Percentiles rank a stretch among this genome's conserved stretches.
Evolutionary conservation across 2,329 filamentous ascomycete species (phyloP).

Genomic region (Sphaerostilbella broomeana): DNA sequence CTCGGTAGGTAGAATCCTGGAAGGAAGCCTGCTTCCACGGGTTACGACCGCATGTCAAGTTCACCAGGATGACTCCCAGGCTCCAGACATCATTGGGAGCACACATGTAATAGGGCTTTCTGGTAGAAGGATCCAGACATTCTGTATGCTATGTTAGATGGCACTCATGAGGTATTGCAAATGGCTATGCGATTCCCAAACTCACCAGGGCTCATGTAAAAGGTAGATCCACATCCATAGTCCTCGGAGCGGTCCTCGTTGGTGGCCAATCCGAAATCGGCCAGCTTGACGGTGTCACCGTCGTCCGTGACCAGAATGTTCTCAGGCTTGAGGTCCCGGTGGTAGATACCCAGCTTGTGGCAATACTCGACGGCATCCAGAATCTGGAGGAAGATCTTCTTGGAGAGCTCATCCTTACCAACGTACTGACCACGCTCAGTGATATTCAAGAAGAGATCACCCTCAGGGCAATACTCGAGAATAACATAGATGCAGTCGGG

Average conservation of each 20-base stretch:
- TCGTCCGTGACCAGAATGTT: slow-evolving; percentile 90
- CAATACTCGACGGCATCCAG: slow-evolving; percentile 94
- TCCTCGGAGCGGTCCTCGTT: slow-evolving; percentile 78
- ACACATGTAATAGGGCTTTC: slow-evolving; percentile 77
- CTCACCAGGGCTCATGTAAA: slow-evolving; percentile 99
- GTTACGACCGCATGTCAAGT: slow-evolving; percentile 95
- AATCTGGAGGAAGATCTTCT: slow-evolving; percentile 86
- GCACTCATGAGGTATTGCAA: no score
- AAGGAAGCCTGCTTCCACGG: slow-evolving; percentile 95
- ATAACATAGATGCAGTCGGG: slow-evolving; percentile 92
- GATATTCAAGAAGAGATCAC: slow-evolving; percentile 95
- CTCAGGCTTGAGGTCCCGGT: slow-evolving; percentile 95
- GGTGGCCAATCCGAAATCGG: slow-evolving; percentile 94
- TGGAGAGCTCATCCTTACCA: slow-evolving; percentile 82
- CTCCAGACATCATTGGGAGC: slow-evolving; percentile 97
- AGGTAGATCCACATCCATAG: slow-evolving; percentile 95
- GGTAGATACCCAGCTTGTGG: slow-evolving; percentile 89
- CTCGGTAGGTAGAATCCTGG: slow-evolving; percentile 91
- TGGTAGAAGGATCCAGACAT: slow-evolving; percentile 72
- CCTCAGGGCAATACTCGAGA: slow-evolving; percentile 93
- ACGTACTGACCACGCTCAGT: slow-evolving; percentile 91
- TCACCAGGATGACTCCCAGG: slow-evolving; percentile 95
- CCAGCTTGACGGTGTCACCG: slow-evolving; percentile 86
- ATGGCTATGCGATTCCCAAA: no score
- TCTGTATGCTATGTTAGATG: slow-evolving; percentile 47